Percentiles rank a stretch among this genome's conserved stretches.
phyloP scores from a whole-genome alignment of 2,329 filamentous ascomycete genomes.

The Curvularia lunata region DNA sequence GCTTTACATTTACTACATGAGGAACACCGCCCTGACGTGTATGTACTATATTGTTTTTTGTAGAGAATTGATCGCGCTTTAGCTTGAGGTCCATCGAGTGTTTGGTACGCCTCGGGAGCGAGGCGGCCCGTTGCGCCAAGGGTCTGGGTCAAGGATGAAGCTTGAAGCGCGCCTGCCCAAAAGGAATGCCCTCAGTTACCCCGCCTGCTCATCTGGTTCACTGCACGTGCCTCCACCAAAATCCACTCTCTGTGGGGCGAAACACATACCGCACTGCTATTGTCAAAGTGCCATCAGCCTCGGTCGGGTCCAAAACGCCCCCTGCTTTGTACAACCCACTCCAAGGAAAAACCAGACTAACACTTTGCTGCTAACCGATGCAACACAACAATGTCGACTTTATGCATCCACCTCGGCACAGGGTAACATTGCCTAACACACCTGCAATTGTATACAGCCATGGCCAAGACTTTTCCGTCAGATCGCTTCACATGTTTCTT shows the following conservation, averaged over 20 bases:
- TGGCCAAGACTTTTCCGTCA: not conserved
- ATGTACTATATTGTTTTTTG: not conserved
- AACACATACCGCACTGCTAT: not conserved
- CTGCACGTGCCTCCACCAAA: not conserved
- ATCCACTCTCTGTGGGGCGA: not conserved
- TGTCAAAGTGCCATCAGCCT: not conserved
- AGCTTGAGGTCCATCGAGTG: not conserved
- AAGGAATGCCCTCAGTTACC: constrained; percentile 2
- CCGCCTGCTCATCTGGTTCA: constrained; percentile 5
- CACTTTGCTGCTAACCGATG: not conserved
- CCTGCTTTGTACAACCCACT: not conserved
- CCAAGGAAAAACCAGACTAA: not conserved
- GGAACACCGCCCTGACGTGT: not conserved
- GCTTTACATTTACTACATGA: not conserved
- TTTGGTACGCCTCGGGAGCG: constrained; percentile 8
- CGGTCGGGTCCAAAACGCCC: not conserved
- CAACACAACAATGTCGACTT: not conserved
- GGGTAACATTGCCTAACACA: not conserved
- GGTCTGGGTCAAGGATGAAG: constrained; percentile 15
- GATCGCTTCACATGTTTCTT: not conserved
- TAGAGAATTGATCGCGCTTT: not conserved
- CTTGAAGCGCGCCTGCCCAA: constrained; percentile 7
- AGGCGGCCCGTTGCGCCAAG: constrained; percentile 18
- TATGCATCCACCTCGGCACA: not conserved
- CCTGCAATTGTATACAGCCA: not conserved